A percentile compares a stretch with the other conserved stretches of the same genome.
These are phyloP conservation scores for Neurospora tetrasperma DNA, from an alignment of 495 filamentous ascomycete genomes.

Conservation along the genomic window DNA sequence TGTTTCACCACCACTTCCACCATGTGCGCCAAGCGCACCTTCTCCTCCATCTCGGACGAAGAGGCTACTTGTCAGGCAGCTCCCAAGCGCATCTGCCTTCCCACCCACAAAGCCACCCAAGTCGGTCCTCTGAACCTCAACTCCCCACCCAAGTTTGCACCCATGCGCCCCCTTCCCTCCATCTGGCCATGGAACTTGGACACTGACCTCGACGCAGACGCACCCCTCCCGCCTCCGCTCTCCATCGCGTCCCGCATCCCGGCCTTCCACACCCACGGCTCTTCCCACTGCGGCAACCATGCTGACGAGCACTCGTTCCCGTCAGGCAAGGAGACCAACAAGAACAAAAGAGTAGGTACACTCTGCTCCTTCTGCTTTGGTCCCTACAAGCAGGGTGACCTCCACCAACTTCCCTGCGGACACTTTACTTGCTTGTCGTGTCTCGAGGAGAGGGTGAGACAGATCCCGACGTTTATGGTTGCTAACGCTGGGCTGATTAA, in stretches of 20 bases:
- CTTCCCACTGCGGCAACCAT: neutral
- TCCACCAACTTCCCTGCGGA: constrained; percentile 14
- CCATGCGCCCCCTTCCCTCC: neutral
- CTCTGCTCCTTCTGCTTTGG: neutral
- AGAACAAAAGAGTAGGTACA: neutral
- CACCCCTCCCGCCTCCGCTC: neutral
- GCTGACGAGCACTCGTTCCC: neutral
- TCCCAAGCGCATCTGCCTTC: neutral
- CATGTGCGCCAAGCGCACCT: neutral
- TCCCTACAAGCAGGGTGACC: neutral
- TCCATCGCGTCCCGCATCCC: neutral
- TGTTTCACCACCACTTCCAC: neutral
- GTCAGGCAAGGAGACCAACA: neutral
- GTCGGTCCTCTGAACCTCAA: neutral
- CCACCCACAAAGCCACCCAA: neutral
- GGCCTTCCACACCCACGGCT: neutral
- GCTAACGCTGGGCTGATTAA: neutral
- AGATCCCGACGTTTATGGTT: neutral
- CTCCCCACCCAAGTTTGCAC: neutral
- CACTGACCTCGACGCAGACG: neutral
- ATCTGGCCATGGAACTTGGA: neutral
- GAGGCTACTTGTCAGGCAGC: neutral
- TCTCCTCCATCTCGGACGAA: neutral
- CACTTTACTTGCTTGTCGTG: constrained; percentile 8
- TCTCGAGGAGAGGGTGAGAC: neutral